Evolutionary conservation across 352 stramenopile species (phyloP), one percentile per base, ranked within the genome.

Genomic region (Pythium rhizo-oryzae): DNA sequence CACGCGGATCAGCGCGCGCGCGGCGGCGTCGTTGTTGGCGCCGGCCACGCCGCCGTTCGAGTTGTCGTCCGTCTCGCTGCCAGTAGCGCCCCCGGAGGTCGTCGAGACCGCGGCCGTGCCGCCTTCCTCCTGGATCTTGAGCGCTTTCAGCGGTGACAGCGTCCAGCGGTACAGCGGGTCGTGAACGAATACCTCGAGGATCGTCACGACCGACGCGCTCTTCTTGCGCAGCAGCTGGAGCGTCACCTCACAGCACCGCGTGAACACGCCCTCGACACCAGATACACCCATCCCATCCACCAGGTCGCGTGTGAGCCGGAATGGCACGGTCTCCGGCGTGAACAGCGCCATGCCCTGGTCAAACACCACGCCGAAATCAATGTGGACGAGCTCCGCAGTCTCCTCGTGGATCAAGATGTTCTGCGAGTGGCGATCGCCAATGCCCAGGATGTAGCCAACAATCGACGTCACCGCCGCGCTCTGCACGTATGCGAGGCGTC

Each of bases 341-440:
- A 86, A 89, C 6, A 99, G 75, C 63, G 85, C 85, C 87, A 96
- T 94, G 8, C 87, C 89, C 69, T 99, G 97, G 68, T 99, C 98
- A 84, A 99, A 99, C 13, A 99, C 96, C 49, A 99, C 97, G 13
- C 98, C 98, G 84, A 99, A 99, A 79, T 99, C 98, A 72, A 99
- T 99, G 74, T 99, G 98, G 41, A 99, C 95, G 33, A 99, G 80
- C 77, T 99, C 97, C 11, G 92, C 98, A 1, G 96, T 99, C 41
- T 91, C 92, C 50, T 98, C 85, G 65, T 99, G 94, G 59, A 99
- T 93, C 46, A 99, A 77, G 72, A 99, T 99, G 73, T 99, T 99
- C 56, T 97, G 91, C 25, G 90, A 92, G 66, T 99, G 98, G 7
- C 98, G 92, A 81, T 99, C 98, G 24, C 98, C 98, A 68, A 99